Percentiles rank a stretch among this genome's conserved stretches.
These are phyloP conservation scores for Hirsutella thompsonii DNA, from an alignment of 2,329 filamentous ascomycete genomes.

Conservation along the genomic window DNA sequence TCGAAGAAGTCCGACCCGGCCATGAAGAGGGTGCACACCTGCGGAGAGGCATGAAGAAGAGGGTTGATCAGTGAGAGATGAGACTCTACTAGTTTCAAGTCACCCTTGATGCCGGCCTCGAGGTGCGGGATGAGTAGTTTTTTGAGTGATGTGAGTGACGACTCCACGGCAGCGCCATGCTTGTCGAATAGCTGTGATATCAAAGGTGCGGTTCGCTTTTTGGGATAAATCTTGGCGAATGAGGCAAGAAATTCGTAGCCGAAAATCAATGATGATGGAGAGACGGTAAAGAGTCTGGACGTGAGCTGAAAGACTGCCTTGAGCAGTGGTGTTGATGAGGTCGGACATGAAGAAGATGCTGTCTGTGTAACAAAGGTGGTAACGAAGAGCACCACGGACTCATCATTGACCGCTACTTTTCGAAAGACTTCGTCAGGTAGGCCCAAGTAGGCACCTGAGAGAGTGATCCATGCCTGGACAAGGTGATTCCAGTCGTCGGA, in stretches of 20 bases:
- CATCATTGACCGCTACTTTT: slow-evolving; percentile 36
- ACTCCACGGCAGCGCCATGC: slow-evolving; percentile 35
- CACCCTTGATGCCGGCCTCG: slow-evolving; percentile 44
- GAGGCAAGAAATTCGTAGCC: slow-evolving; percentile 57
- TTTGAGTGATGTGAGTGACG: slow-evolving; percentile 46
- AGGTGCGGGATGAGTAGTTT: slow-evolving; percentile 47
- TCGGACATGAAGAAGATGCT: slow-evolving; percentile 16
- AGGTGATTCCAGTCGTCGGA: slow-evolving; percentile 65
- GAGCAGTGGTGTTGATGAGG: slow-evolving; percentile 32
- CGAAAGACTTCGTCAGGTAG: slow-evolving; percentile 43
- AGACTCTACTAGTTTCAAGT: slow-evolving; percentile 40
- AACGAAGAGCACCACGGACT: slow-evolving; percentile 30
- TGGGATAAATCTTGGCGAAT: slow-evolving; percentile 53
- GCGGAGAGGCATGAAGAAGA: slow-evolving; percentile 47
- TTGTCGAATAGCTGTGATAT: slow-evolving; percentile 35
- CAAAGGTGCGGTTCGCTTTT: slow-evolving; percentile 43
- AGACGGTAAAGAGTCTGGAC: slow-evolving; percentile 36
- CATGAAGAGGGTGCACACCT: slow-evolving; percentile 51
- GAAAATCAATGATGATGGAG: slow-evolving; percentile 36
- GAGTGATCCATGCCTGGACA: slow-evolving; percentile 61
- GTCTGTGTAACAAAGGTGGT: slow-evolving; percentile 49
- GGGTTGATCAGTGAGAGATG: slow-evolving; percentile 47
- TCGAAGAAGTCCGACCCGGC: slow-evolving; percentile 84
- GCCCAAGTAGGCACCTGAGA: slow-evolving; percentile 53
- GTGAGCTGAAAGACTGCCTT: slow-evolving; percentile 53